phyloP scores from a whole-genome alignment of 176 grass and related monocot genomes.

The Tuctoria greenei region DNA sequence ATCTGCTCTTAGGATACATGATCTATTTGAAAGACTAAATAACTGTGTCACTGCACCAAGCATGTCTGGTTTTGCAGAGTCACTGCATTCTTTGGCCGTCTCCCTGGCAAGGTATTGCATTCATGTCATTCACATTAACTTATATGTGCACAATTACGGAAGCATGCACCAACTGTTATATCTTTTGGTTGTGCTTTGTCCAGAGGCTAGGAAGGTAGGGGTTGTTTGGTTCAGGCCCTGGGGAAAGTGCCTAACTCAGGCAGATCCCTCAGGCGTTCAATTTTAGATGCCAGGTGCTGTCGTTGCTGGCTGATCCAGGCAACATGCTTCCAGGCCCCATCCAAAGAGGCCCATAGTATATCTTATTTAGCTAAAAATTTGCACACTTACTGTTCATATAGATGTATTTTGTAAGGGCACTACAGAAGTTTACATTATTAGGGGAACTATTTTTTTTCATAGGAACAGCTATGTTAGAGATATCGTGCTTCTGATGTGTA shows the following conservation, averaged over 20 bases:
- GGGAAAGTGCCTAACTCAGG: not conserved
- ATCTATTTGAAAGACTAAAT: conserved; percentile 83
- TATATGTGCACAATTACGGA: not conserved
- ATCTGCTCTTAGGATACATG: conserved; percentile 80
- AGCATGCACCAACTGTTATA: not conserved
- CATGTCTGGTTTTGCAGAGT: conserved; percentile 67
- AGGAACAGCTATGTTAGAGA: not conserved
- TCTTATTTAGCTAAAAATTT: conserved; percentile 9
- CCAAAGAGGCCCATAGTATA: not conserved
- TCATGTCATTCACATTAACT: not conserved
- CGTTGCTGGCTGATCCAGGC: not conserved
- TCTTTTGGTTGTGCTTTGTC: not conserved
- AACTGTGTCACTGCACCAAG: conserved; percentile 56
- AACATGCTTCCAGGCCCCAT: not conserved
- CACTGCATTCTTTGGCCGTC: conserved; percentile 71
- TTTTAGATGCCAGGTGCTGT: not conserved
- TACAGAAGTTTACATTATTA: conserved; percentile 19
- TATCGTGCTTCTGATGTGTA: not conserved
- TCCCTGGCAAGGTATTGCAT: conserved; percentile 70
- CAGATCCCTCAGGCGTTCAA: not conserved
- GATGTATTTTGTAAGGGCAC: conserved; percentile 1
- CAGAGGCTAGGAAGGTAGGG: conserved; percentile 2
- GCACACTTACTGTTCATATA: not conserved
- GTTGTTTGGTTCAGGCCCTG: not conserved
- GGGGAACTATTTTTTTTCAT: not conserved